Base-by-base conservation (phyloP, 345 rosid species). In the Nephelium lappaceum region DNA sequence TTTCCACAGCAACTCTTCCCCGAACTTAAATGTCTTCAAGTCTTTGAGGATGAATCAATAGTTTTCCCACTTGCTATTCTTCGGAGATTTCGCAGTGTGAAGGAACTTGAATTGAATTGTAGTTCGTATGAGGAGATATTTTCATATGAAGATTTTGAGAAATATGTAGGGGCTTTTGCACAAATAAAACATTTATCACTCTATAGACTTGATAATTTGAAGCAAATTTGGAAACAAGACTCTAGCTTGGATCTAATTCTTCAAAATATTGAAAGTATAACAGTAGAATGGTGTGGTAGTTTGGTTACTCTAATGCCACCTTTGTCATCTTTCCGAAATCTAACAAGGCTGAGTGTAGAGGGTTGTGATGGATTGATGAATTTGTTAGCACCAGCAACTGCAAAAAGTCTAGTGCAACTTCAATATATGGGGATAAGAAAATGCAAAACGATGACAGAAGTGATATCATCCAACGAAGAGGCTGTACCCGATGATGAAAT, bases 51-150 rank as follows among this genome's bases (percentile, higher is more conserved):
- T 27, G 67, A 39, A 8, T 27, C 77, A 3, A 18, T 24, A 1
- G 49, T 1, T 18, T 72, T 80, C n/a, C 74, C 71, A 9, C 3
- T 69, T 18, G 23, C 1, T 5, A 21, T 76, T 4, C 58, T 85
- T 5, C 3, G 64, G 18, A 24, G 18, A 25, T 78, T 83, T 31
- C 24, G 16, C 1, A 68, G 69, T 63, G 6, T 85, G 47, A 1
- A 15, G 6, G 6, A 51, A 6, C 79, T 83, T 38, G 3, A 11
- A 19, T 57, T 83, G 0, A 0, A 1, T 0, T 0, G 19, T 25
- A 53, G 75, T 65, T 23, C 16, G 14, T 76, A 79, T 24, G 2
- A 5, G 18, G 8, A 53, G 58, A 53, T 53, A 53, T 16, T 53
- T 53, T 5, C 7, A 16, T 53, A 8, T 53, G 58, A 53, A 16